phyloP scores from a whole-genome alignment of 1,139 yeast species.

The Yamadazyma triangularis region DNA sequence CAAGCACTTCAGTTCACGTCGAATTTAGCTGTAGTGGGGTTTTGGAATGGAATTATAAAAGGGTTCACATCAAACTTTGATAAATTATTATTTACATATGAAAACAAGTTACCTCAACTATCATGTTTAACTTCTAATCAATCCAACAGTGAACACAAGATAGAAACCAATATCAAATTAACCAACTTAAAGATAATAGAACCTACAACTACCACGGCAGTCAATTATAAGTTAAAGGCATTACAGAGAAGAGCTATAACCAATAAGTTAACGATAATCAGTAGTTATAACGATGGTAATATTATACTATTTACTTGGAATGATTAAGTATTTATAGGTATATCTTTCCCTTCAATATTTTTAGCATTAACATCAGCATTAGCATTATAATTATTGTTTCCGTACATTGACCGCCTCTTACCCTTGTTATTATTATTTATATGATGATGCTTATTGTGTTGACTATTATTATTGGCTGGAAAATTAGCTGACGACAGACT shows the following conservation, averaged over 20 bases:
- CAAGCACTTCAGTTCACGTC: slow-evolving; percentile 13
- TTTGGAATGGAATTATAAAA: slow-evolving; percentile 38
- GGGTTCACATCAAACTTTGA: slow-evolving; percentile 13
- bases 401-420: slow-evolving; percentile 15
- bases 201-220: neutral
- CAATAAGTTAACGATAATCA: slow-evolving; percentile 16
- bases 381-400: too few species aligned
- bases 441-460: slow-evolving; percentile 7
- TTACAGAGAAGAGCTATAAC: slow-evolving; percentile 7
- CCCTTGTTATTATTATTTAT: slow-evolving; percentile 8
- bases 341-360: slow-evolving; percentile 9
- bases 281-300: slow-evolving; percentile 39
- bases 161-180: slow-evolving; percentile 13
- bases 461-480: too few species aligned
- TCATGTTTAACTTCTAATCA: slow-evolving; percentile 6
- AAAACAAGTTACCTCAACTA: slow-evolving; percentile 14
- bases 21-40: slow-evolving; percentile 22
- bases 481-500: too few species aligned
- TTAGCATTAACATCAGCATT: too few species aligned
- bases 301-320: slow-evolving; percentile 8
- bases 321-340: slow-evolving; percentile 4
- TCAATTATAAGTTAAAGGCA: slow-evolving; percentile 1
- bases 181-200: slow-evolving; percentile 11
- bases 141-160: slow-evolving; percentile 6
- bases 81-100: slow-evolving; percentile 6